Evolutionary conservation across 495 filamentous ascomycete species (phyloP).

Genomic region (Friedmanniomyces endolithicus): DNA sequence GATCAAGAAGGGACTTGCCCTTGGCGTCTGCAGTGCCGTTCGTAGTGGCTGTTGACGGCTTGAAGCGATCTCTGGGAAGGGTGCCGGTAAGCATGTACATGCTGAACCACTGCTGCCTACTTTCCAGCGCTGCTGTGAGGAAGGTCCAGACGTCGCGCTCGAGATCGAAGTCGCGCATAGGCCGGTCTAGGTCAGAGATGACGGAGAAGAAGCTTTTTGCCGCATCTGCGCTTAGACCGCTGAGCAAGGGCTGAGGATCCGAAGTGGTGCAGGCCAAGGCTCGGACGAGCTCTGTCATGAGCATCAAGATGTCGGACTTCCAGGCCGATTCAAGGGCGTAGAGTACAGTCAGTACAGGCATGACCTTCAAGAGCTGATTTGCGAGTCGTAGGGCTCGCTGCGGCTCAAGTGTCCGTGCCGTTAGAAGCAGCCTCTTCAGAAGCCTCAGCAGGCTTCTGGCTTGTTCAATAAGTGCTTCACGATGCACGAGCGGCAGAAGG

Average conservation of each 20-base stretch:
- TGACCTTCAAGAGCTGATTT: slow-evolving; percentile 63
- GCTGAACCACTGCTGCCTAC: slow-evolving; percentile 88
- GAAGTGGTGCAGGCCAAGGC: slow-evolving; percentile 39
- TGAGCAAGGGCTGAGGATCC: slow-evolving; percentile 78
- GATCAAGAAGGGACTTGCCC: slow-evolving; percentile 44
- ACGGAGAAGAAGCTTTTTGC: slow-evolving; percentile 73
- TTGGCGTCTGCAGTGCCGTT: slow-evolving; percentile 21
- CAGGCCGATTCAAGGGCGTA: slow-evolving; percentile 61
- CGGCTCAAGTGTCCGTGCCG: background rate
- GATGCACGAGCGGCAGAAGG: background rate
- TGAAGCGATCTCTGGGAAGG: slow-evolving; percentile 61
- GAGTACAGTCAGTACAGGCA: slow-evolving; percentile 61
- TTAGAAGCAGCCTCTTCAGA: slow-evolving; percentile 2
- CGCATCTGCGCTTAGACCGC: slow-evolving; percentile 68
- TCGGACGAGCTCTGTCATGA: slow-evolving; percentile 67
- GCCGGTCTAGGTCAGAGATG: slow-evolving; percentile 64
- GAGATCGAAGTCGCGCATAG: slow-evolving; percentile 48
- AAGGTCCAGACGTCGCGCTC: slow-evolving; percentile 67
- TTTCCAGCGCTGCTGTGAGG: slow-evolving; percentile 74
- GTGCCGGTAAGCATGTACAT: slow-evolving; percentile 83
- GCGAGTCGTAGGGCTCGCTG: slow-evolving; percentile 48
- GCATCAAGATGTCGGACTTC: slow-evolving; percentile 47
- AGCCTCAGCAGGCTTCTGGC: background rate
- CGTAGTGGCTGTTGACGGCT: slow-evolving; percentile 36
- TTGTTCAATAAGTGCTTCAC: background rate